phyloP scores from a whole-genome alignment of 108 stramenopile genomes.

The Seminavis robusta region DNA sequence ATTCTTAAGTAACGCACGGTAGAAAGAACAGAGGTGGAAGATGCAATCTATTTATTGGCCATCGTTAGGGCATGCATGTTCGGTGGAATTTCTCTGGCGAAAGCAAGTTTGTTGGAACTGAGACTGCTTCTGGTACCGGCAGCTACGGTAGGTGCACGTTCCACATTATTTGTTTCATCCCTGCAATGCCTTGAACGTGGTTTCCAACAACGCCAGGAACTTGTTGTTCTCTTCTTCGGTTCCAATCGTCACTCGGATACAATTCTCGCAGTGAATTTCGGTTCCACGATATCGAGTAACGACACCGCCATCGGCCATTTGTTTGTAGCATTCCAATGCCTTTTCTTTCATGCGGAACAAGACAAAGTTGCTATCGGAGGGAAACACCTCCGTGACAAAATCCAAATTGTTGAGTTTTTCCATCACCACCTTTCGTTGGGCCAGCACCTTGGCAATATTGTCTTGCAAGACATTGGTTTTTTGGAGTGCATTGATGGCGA shows the following conservation, averaged over 20 bases:
- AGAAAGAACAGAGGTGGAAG: too few species aligned
- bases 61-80: too few species aligned
- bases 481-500: slow-evolving; percentile 80
- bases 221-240: slow-evolving; percentile 79
- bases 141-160: not conserved
- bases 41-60: too few species aligned
- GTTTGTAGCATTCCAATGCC: slow-evolving; percentile 82
- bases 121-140: too few species aligned
- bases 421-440: slow-evolving; percentile 59
- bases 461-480: slow-evolving; percentile 40
- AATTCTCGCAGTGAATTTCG: slow-evolving; percentile 91
- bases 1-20: too few species aligned
- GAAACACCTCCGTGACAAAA: slow-evolving; percentile 79
- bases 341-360: slow-evolving; percentile 72
- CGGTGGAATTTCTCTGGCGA: too few species aligned
- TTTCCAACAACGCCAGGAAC: slow-evolving; percentile 64
- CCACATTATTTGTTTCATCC: not conserved
- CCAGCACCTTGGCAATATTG: slow-evolving; percentile 52
- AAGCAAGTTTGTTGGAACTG: too few species aligned
- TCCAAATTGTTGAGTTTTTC: slow-evolving; percentile 50
- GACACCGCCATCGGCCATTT: slow-evolving; percentile 89
- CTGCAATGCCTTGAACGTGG: slow-evolving; percentile 16
- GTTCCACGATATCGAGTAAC: slow-evolving; percentile 92
- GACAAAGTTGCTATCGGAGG: slow-evolving; percentile 89
- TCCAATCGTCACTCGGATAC: slow-evolving; percentile 93